Evolutionary conservation across 257 asterid species (phyloP), one percentile per base, ranked within the genome.

Genomic region (Coffea canephora): DNA sequence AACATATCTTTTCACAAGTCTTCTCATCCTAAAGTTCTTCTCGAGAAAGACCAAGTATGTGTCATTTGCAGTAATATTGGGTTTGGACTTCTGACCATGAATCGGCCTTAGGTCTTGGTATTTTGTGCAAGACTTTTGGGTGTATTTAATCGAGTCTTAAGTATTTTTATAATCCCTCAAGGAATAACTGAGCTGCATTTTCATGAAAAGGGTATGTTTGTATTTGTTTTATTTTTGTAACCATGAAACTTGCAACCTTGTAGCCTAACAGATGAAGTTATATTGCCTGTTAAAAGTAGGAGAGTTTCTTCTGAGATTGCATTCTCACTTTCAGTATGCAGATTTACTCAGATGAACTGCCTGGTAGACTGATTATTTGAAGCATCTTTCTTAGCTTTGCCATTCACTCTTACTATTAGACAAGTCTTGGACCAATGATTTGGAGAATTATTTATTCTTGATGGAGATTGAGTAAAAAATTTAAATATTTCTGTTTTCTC

Each of bases 21-120:
- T 69, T 69, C 46, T 50, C 23, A 55, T 25, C 27, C 19, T 49
- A 55, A 78, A 39, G 23, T 69, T 78, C 69, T 69, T 78, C 52
- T 49, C 5, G 54, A 31, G 69, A 4, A 76, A 49, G 62, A 48
- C 8, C 64, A 72, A 72, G 76, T 72, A 46, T 14, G 4, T 49
- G 45, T 36, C 68, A 0, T 10, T n/a, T 19, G 76, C 11, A 39
- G 14, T 55, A 55, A 5, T 59, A 27, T 45, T 27, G 25, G 52
- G n/a, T 36, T 78, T 21, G 67, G 52, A 39, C n/a, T 39, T n/a
- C 3, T 55, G 9, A 43, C 5, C 76, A 68, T 31, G 13, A 52
- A 2, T 68, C 2, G 6, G 59, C 71, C 45, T 78, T 15, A 2
- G 72, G 36, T 71, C 54, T 59, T 71, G 57, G 41, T 9, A 71